A percentile compares a stretch with the other conserved stretches of the same genome.
Conservation (phyloP, 23 red algal species). For the Gracilaria caudata region DNA sequence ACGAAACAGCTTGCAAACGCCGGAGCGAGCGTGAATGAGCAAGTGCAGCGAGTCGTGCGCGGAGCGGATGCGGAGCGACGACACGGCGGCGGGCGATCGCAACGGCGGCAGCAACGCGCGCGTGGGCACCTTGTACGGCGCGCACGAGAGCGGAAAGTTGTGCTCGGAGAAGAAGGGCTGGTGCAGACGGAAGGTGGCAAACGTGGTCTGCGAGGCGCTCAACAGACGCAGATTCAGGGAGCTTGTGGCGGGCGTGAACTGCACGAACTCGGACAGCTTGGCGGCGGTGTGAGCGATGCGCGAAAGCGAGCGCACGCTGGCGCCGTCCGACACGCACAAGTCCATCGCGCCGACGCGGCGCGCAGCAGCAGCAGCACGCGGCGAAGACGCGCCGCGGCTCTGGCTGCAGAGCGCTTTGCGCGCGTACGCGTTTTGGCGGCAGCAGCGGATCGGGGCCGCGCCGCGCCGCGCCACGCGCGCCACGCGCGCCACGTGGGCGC, state of each 20-base stretch:
- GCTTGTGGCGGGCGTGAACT: not conserved
- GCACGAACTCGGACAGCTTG: slow-evolving; percentile 31
- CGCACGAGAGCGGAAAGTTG: not conserved
- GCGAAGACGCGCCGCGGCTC: no score
- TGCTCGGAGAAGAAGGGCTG: slow-evolving; percentile 6
- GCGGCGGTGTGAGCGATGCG: slow-evolving; percentile 9
- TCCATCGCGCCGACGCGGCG: no score
- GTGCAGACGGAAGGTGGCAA: slow-evolving; percentile 1
- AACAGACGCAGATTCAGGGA: not conserved
- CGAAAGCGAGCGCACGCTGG: slow-evolving; percentile 13
- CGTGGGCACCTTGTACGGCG: slow-evolving; percentile 21
- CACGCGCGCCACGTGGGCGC: no score
- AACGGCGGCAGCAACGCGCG: slow-evolving; percentile 41
- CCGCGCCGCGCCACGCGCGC: no score
- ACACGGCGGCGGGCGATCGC: slow-evolving; percentile 17
- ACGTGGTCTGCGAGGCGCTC: slow-evolving; percentile 17
- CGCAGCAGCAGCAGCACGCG: no score
- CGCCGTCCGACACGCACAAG: slow-evolving; percentile 9
- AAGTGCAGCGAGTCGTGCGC: not conserved
- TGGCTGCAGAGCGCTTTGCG: no score
- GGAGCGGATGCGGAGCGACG: slow-evolving; percentile 24
- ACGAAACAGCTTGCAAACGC: slow-evolving; percentile 26
- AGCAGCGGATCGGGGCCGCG: no score
- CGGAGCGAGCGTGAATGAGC: slow-evolving; percentile 10
- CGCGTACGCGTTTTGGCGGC: no score